Conservation (phyloP, 2,329 filamentous ascomycete genomes). For the Cladosporium sp. region DNA sequence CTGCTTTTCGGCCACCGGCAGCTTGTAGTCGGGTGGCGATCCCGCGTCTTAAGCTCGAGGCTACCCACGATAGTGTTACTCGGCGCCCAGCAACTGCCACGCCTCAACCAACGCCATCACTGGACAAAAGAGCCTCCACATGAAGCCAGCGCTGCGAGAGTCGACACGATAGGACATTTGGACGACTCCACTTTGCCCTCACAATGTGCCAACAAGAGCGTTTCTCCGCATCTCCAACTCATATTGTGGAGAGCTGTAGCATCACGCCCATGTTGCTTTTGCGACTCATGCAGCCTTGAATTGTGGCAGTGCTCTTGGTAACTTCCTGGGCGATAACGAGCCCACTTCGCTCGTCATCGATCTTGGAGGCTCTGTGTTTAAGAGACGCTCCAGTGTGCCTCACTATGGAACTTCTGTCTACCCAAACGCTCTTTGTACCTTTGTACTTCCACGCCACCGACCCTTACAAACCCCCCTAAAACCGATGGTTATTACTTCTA, state of each 20-base stretch:
- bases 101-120: constrained; percentile 8
- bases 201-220: not conserved
- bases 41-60: constrained; percentile 13
- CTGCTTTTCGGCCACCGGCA: not conserved
- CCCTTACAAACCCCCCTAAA: not conserved
- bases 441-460: constrained; percentile 5
- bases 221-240: constrained; percentile 2
- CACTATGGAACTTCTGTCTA: not conserved
- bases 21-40: constrained; percentile 6
- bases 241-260: constrained; percentile 14
- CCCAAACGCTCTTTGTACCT: constrained; percentile 13
- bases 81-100: constrained; percentile 10
- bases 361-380: constrained; percentile 6
- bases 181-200: constrained; percentile 3
- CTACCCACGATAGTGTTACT: constrained; percentile 2
- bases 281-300: constrained; percentile 8
- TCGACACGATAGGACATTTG: not conserved
- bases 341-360: constrained; percentile 10
- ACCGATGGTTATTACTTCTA: constrained; percentile 18
- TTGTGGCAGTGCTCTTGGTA: constrained; percentile 20
- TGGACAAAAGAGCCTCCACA: constrained; percentile 18
- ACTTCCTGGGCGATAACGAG: constrained; percentile 3
- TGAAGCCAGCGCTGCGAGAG: not conserved
- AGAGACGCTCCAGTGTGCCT: constrained; percentile 10
- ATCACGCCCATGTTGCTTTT: not conserved